phyloP scores from a whole-genome alignment of 2,329 filamentous ascomycete genomes.

The Fusarium agapanthi region DNA sequence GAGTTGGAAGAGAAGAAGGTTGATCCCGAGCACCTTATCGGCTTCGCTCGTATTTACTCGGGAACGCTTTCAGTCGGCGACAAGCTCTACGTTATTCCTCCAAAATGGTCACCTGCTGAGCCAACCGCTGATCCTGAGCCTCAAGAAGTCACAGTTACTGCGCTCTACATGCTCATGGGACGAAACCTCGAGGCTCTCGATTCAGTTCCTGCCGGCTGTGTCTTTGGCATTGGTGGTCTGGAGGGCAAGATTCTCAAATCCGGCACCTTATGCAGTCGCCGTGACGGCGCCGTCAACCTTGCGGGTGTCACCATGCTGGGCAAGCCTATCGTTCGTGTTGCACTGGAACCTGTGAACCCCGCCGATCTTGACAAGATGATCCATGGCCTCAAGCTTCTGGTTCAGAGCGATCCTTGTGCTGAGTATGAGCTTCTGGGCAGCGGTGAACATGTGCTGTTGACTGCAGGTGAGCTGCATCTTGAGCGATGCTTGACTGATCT shows the following conservation, averaged over 20 bases:
- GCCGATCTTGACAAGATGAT: constrained; percentile 96
- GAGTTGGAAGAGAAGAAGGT: constrained; percentile 64
- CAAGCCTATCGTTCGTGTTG: constrained; percentile 93
- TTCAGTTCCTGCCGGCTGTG: constrained; percentile 89
- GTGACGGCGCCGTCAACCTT: constrained; percentile 88
- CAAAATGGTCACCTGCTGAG: constrained; percentile 88
- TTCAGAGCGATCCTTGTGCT: constrained; percentile 94
- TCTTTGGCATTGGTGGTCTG: constrained; percentile 93
- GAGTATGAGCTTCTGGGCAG: constrained; percentile 93
- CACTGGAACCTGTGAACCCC: constrained; percentile 91
- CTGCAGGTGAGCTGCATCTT: constrained; percentile 92
- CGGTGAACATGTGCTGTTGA: constrained; percentile 94
- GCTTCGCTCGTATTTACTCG: constrained; percentile 93
- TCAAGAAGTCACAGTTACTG: constrained; percentile 83
- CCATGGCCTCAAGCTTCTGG: constrained; percentile 81
- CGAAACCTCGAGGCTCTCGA: constrained; percentile 83
- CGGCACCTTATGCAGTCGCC: constrained; percentile 87
- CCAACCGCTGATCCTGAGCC: constrained; percentile 78
- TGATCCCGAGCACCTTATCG: constrained; percentile 89
- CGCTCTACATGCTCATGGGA: constrained; percentile 96
- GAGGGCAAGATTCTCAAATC: constrained; percentile 96
- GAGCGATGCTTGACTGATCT: constrained; percentile 94
- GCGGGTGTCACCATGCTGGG: constrained; percentile 83
- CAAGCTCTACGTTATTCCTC: constrained; percentile 87
- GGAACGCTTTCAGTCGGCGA: constrained; percentile 91